Conservation (phyloP, 306 rosid species). For the Casuarina cunninghamiana region DNA sequence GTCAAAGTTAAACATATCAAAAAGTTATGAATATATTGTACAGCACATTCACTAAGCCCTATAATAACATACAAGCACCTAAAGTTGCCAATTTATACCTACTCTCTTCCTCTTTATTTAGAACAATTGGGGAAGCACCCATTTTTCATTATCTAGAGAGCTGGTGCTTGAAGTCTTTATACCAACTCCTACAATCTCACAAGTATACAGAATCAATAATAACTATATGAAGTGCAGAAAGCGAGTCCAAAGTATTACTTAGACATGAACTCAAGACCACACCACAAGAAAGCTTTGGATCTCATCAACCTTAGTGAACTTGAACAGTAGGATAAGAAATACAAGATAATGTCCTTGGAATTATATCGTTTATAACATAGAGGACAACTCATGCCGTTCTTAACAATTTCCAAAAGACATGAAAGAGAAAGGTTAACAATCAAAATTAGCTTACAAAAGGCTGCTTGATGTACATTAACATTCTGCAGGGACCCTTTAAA, state of each 20-base stretch:
- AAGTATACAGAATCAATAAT: background rate
- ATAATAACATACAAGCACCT: too few relatives aligned
- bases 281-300: background rate
- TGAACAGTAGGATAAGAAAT: background rate
- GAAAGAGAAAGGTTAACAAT: background rate
- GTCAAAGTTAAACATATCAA: too few relatives aligned
- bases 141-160: background rate
- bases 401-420: background rate
- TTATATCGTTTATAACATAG: too few relatives aligned
- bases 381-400: too few relatives aligned
- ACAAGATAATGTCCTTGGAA: too few relatives aligned
- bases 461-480: conserved; percentile 22
- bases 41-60: too few relatives aligned
- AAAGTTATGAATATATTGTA: too few relatives aligned
- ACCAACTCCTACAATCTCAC: background rate
- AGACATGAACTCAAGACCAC: background rate
- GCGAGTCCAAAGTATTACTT: background rate
- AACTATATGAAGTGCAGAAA: background rate
- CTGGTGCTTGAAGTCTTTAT: background rate
- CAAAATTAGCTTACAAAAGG: background rate
- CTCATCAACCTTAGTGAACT: background rate
- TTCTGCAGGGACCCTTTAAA: conserved; percentile 3
- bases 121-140: background rate
- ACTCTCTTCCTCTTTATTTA: background rate
- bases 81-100: too few relatives aligned